Percentiles rank a stretch among this genome's conserved stretches.
These are phyloP conservation scores for Lepiota venenata DNA, from an alignment of 768 basidiomycete species.

Conservation along the genomic window DNA sequence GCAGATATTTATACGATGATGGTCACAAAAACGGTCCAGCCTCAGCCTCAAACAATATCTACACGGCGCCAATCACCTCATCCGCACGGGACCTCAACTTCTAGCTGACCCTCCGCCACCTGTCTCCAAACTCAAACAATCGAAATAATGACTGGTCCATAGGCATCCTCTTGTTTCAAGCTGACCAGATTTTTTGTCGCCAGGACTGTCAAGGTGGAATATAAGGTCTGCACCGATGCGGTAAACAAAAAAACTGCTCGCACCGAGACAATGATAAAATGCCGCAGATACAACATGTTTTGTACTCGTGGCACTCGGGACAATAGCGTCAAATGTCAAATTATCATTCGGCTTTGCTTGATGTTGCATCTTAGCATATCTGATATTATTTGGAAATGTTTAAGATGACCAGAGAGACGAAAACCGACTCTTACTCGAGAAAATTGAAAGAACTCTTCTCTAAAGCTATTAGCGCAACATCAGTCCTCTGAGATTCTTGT, in stretches of 20 bases:
- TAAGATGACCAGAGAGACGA: slow-evolving; percentile 9
- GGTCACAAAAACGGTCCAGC: background rate
- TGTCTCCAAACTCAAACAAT: slow-evolving; percentile 22
- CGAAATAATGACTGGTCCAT: slow-evolving; percentile 46
- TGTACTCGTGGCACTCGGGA: slow-evolving; percentile 63
- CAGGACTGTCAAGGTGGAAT: slow-evolving; percentile 46
- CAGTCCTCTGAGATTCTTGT: slow-evolving; percentile 52
- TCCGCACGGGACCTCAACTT: background rate
- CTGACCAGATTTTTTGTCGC: slow-evolving; percentile 69
- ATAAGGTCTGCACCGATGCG: slow-evolving; percentile 11
- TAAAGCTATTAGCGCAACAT: slow-evolving; percentile 52
- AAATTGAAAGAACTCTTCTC: slow-evolving; percentile 82
- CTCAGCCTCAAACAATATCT: background rate
- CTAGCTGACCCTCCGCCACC: background rate
- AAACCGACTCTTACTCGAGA: slow-evolving; percentile 52
- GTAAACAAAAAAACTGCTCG: slow-evolving; percentile 14
- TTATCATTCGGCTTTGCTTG: slow-evolving; percentile 49
- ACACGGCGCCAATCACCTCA: background rate
- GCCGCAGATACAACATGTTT: slow-evolving; percentile 77
- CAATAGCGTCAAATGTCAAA: slow-evolving; percentile 63
- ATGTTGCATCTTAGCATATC: slow-evolving; percentile 77
- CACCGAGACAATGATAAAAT: slow-evolving; percentile 85
- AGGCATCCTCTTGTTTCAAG: slow-evolving; percentile 58
- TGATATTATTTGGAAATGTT: slow-evolving; percentile 22
- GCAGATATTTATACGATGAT: slow-evolving; percentile 4